Percentiles rank a stretch among this genome's conserved stretches.
phyloP scores from a whole-genome alignment of 306 rosid species.

The Arachis stenosperma region DNA sequence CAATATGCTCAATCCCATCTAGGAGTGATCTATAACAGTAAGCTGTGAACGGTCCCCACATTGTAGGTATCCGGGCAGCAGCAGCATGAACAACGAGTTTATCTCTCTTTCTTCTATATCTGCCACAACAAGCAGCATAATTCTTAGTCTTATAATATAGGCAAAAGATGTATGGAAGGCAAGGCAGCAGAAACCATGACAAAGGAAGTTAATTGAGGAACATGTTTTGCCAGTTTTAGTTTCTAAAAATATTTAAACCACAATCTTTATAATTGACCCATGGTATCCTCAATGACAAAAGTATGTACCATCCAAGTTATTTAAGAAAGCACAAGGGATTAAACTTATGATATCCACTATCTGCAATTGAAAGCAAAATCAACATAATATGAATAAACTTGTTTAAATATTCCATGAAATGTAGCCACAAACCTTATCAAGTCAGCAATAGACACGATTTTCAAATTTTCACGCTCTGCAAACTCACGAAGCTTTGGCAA shows the following conservation, averaged over 20 bases:
- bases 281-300: constrained; percentile 1
- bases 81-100: constrained; percentile 62
- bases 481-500: constrained; percentile 85
- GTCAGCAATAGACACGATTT: constrained; percentile 90
- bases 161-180: constrained; percentile 19
- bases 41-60: constrained; percentile 92
- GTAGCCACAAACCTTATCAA: constrained; percentile 67
- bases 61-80: constrained; percentile 90
- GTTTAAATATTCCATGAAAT: constrained; percentile 10
- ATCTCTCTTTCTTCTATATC: constrained; percentile 94
- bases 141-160: constrained; percentile 30
- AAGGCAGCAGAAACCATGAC: not conserved
- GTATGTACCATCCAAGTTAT: constrained; percentile 4
- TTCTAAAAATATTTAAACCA: not conserved
- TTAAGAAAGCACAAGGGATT: not conserved
- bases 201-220: not conserved
- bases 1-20: constrained; percentile 95
- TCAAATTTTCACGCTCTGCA: constrained; percentile 72
- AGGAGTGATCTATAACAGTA: constrained; percentile 78
- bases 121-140: constrained; percentile 43
- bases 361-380: constrained; percentile 21
- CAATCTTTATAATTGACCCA: constrained; percentile 3
- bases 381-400: constrained; percentile 6
- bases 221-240: not conserved
- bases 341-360: not conserved